phyloP scores from a whole-genome alignment of 805 yeast genomes.

The Ogataea nonfermentans region DNA sequence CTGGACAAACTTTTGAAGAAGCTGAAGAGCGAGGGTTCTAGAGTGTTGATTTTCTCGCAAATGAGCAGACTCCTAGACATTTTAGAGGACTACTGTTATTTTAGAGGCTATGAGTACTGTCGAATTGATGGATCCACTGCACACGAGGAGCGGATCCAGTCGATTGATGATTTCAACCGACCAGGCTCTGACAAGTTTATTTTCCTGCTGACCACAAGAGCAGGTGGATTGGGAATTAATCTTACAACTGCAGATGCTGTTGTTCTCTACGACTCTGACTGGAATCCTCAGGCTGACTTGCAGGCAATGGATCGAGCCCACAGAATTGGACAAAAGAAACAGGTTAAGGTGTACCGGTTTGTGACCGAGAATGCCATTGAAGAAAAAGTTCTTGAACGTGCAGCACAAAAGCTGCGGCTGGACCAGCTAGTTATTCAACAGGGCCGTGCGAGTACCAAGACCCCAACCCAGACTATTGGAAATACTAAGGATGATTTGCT shows the following conservation, averaged over 20 bases:
- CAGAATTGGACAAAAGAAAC: conserved; percentile 95
- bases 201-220: conserved; percentile 87
- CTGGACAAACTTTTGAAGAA: conserved; percentile 78
- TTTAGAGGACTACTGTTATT: conserved; percentile 85
- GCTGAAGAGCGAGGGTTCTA: conserved; percentile 71
- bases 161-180: conserved; percentile 87
- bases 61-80: conserved; percentile 91
- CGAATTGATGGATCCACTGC: conserved; percentile 93
- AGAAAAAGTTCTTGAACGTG: conserved; percentile 92
- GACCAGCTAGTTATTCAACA: conserved; percentile 97
- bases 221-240: conserved; percentile 95
- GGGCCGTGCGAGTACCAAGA: conserved; percentile 58
- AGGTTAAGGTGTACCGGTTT: conserved; percentile 87
- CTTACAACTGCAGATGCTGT: conserved; percentile 91
- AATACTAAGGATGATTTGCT: conserved; percentile 79
- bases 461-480: conserved; percentile 44
- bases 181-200: conserved; percentile 82
- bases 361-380: conserved; percentile 96
- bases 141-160: conserved; percentile 88
- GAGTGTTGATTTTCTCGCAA: conserved; percentile 89
- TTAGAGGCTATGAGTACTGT: conserved; percentile 82
- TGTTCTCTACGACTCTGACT: conserved; percentile 85
- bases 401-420: conserved; percentile 87
- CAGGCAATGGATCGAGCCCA: conserved; percentile 99
- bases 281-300: conserved; percentile 98